Conservation (phyloP, 805 yeast genomes). For the Peterozyma toletana region DNA sequence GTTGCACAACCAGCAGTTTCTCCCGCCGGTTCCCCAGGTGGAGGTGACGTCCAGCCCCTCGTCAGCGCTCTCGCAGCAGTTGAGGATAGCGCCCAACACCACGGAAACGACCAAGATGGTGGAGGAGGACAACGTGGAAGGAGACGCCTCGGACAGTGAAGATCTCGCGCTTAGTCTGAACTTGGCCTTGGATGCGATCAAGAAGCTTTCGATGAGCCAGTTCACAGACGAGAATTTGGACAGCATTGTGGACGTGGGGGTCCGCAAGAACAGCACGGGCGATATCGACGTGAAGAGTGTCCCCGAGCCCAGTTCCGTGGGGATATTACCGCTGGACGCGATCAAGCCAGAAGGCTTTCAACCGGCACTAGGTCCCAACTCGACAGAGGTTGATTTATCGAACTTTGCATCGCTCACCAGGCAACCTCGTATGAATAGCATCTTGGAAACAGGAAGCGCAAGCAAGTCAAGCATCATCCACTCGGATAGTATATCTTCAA, state of each 20-base stretch:
- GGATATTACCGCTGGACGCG: background rate
- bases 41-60: background rate
- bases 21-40: background rate
- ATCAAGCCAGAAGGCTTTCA: too few species aligned
- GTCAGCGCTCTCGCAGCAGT: background rate
- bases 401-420: slow-evolving; percentile 8
- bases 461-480: too few species aligned
- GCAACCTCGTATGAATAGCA: slow-evolving; percentile 4
- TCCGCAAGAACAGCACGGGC: background rate
- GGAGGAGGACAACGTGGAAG: background rate
- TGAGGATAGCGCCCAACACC: background rate
- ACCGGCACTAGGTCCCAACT: too few species aligned
- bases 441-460: background rate
- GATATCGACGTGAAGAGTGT: too few species aligned
- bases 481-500: background rate
- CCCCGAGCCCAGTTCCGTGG: too few species aligned
- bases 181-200: slow-evolving; percentile 2
- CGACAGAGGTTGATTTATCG: slow-evolving; percentile 2
- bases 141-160: too few species aligned
- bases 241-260: background rate
- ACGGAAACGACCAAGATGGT: background rate
- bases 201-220: slow-evolving; percentile 1
- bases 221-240: too few species aligned
- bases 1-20: background rate
- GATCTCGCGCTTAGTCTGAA: slow-evolving; percentile 1